Evolutionary conservation across 495 filamentous ascomycete species (phyloP).

Genomic region (Penicillium longicatenatum): DNA sequence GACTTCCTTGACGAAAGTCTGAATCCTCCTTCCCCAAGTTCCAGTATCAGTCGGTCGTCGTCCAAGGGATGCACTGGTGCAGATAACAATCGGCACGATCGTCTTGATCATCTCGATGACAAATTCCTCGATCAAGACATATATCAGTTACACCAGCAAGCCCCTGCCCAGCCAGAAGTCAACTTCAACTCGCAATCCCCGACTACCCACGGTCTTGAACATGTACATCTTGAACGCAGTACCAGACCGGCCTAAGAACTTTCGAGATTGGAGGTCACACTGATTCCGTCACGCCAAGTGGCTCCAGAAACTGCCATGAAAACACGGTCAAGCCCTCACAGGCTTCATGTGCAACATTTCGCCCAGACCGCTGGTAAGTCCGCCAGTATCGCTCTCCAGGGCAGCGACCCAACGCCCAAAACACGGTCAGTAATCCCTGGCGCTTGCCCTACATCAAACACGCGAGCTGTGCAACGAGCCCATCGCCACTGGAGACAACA

Average conservation of each 20-base stretch:
- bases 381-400: neutral
- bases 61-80: neutral
- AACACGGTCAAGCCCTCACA: neutral
- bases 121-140: neutral
- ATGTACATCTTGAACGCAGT: neutral
- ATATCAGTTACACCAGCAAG: neutral
- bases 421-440: constrained; percentile 2
- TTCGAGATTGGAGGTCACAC: constrained; percentile 2
- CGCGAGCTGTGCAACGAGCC: constrained; percentile 10
- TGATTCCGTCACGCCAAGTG: constrained; percentile 10
- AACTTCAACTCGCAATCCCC: neutral
- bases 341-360: constrained; percentile 7
- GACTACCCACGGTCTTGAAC: neutral
- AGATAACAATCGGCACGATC: neutral
- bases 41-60: neutral
- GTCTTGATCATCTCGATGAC: neutral
- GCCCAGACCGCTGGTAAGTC: constrained; percentile 15
- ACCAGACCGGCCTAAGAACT: neutral
- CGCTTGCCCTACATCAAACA: neutral
- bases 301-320: neutral
- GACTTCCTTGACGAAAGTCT: too few relatives aligned
- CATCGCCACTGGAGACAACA: constrained; percentile 1
- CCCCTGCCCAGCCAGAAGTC: neutral
- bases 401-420: constrained; percentile 8
- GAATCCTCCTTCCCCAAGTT: too few relatives aligned